Evolutionary conservation across 2,329 filamentous ascomycete species (phyloP), one percentile per base, ranked within the genome.

Genomic region (Madurella fahalii): DNA sequence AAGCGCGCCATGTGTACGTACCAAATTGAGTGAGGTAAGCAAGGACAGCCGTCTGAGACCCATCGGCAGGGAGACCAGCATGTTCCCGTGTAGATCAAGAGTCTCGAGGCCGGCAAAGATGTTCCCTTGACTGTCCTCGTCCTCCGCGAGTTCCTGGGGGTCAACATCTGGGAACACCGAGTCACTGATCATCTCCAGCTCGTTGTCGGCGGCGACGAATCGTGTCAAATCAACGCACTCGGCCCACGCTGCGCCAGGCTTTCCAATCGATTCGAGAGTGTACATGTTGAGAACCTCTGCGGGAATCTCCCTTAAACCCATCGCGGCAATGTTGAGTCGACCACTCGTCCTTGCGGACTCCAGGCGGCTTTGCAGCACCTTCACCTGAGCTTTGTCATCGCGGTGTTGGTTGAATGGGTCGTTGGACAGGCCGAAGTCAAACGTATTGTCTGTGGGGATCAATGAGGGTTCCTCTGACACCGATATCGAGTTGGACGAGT

Each of bases 231-330:
- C 93, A 11, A 97, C 90, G 56, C 88, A 87, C 69, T 97, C 93
- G 2, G 91, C 91, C 94, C 94, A 97, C 34, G 86, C 83, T 11
- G 84, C 81, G 37, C 80, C 83, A 18, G 80, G 74, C 12, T 76
- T 77, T 39, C 86, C 82, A 52, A 84, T 78, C 1, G 81, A 79
- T 50, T 91, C 85, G 16, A 89, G 77, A 63, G 91, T 88, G 68
- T 96, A 97, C 92, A 97, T 97, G 52, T 85, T 83, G 72, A 95
- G 74, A 0, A 97, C 88, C 65, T 95, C 89, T 1, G 81, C 71
- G 0, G 94, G 94, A 3, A 99, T 87, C 54, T 87, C 79, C 57
- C 84, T 87, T 40, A 99, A 71, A 1, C 84, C 83, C 77, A 97
- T 81, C 0, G 89, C 91, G 1, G 92, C 86, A 66, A 99, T 92